Percentiles rank a stretch among this genome's conserved stretches.
Evolutionary conservation across 1,139 yeast genomes (phyloP).

Genomic region (Cylindricascospora bacillispora): DNA sequence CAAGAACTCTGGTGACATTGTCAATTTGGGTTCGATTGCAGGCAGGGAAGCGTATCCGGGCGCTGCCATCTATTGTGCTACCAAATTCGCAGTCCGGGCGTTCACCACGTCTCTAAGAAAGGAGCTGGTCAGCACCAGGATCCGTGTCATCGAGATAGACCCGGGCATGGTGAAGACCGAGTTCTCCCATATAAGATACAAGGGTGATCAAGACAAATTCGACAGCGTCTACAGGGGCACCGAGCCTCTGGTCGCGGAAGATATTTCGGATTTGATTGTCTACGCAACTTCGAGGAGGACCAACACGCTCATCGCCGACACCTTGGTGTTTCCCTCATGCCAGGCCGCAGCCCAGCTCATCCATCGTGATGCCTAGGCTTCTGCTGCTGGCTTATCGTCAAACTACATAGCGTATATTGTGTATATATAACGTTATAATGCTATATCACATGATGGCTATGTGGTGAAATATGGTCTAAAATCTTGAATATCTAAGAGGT

Average conservation of each 20-base stretch:
- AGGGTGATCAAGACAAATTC: constrained; percentile 59
- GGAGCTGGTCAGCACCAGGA: constrained; percentile 59
- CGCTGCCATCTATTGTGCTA: constrained; percentile 81
- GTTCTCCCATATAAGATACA: constrained; percentile 62
- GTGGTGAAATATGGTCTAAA: too few relatives aligned
- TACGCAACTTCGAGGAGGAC: constrained; percentile 58
- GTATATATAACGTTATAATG: too few relatives aligned
- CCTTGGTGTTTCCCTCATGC: constrained; percentile 61
- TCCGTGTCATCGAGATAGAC: constrained; percentile 71
- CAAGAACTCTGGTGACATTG: constrained; percentile 55
- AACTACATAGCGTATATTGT: too few relatives aligned
- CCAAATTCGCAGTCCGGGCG: constrained; percentile 70
- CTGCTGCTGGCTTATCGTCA: too few relatives aligned
- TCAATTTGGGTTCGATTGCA: constrained; percentile 77
- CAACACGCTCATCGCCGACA: constrained; percentile 69
- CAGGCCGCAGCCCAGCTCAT: constrained; percentile 67
- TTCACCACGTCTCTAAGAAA: constrained; percentile 68
- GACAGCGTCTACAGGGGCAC: constrained; percentile 61
- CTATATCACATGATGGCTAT: too few relatives aligned
- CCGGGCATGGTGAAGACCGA: constrained; percentile 90
- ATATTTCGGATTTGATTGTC: constrained; percentile 70
- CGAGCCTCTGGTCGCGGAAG: constrained; percentile 62
- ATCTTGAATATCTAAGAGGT: too few relatives aligned
- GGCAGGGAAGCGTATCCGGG: constrained; percentile 82
- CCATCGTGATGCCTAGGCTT: constrained; percentile 22